Evolutionary conservation across 140 eudicot genomes (phyloP).

Genomic region (Erigeron philadelphicus): DNA sequence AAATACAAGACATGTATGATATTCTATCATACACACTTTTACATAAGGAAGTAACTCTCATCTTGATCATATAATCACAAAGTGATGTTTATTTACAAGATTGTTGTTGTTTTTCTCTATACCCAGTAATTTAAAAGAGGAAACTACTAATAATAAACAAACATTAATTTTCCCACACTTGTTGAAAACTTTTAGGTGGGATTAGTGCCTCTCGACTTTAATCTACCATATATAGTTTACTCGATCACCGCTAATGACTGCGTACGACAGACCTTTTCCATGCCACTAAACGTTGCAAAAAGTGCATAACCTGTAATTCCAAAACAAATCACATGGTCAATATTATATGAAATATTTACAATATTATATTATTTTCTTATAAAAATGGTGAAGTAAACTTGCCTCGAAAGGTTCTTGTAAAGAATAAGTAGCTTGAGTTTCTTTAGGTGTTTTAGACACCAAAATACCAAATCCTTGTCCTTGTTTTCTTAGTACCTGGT

Average conservation of each 20-base stretch:
- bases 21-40: conserved; percentile 27
- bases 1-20: conserved; percentile 25
- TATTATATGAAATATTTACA: background rate
- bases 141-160: conserved; percentile 24
- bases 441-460: conserved; percentile 70
- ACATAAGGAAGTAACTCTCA: conserved; percentile 9
- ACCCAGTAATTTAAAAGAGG: conserved; percentile 22
- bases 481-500: conserved; percentile 47
- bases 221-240: background rate
- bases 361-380: background rate
- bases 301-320: conserved; percentile 53
- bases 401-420: conserved; percentile 80
- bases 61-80: conserved; percentile 44
- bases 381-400: conserved; percentile 17
- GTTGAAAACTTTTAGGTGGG: conserved; percentile 30
- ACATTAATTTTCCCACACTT: conserved; percentile 28
- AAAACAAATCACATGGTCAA: background rate
- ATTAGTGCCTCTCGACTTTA: background rate
- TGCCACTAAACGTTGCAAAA: conserved; percentile 63
- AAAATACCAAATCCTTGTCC: conserved; percentile 71
- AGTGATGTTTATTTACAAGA: conserved; percentile 46
- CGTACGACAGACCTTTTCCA: conserved; percentile 44
- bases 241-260: conserved; percentile 24
- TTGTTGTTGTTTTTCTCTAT: conserved; percentile 13
- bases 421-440: conserved; percentile 65